Evolutionary conservation across 2,329 filamentous ascomycete genomes (phyloP), one percentile per base, ranked within the genome.

Genomic region (Penicillium sumatraense): DNA sequence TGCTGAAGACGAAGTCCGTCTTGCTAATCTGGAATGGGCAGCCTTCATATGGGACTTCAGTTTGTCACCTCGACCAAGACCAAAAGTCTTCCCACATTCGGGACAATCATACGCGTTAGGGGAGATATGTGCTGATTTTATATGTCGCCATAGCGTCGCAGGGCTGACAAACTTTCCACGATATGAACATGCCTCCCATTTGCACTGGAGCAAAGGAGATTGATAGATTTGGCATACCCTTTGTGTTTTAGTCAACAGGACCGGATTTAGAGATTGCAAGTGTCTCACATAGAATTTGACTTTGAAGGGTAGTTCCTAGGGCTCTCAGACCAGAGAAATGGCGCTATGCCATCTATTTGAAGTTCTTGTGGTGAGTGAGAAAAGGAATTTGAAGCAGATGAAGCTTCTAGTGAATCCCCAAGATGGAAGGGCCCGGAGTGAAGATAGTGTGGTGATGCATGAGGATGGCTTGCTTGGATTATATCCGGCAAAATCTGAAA

Each of bases 171-270:
- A 33, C 18, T 36, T 35, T 13, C 26, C 31, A 20, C 26, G 10
- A 42, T 49, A 45, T 27, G n/a, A 3, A 33, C 29, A 54, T 46
- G 33, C 40, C 41, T 18, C 38, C 18, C 24, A 33, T 41, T 41
- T 41, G 10, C 38, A 41, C 21, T 41, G 20, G 13, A 41, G 24
- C 2, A 24, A n/a, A 21, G 20, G 38, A 41, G 38, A 21, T 13
- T n/a, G 38, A 41, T 41, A 13, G 2, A n/a, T 5, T 41, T n/a
- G 21, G 13, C 20, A 9, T 24, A 14, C n/a, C 8, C 38, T 41
- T 5, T 10, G 16, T 5, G 13, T 11, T 7, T 31, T 14, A 27
- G 36, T 40, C 10, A 41, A 21, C 13, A 11, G 21, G 9, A 24
- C 20, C 38, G 2, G 20, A 6, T 4, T 4, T n/a, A 16, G n/a